These are phyloP conservation scores for Beverwykella pulmonaria DNA, from an alignment of 495 filamentous ascomycete genomes.

Conservation along the genomic window DNA sequence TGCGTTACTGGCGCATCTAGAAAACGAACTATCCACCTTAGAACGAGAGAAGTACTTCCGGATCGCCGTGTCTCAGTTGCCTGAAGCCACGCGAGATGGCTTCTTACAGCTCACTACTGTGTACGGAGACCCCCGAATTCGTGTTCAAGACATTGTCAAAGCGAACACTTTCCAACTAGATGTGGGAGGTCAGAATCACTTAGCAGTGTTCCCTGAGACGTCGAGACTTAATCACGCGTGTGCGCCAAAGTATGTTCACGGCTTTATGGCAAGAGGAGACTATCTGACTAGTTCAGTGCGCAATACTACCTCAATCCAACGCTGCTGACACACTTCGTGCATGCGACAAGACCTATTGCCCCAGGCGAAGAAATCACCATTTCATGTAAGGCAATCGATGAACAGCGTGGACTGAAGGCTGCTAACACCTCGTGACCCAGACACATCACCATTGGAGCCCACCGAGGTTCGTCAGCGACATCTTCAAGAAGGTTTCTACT, in stretches of 20 bases:
- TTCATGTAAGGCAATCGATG: constrained; percentile 12
- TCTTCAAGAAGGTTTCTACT: constrained; percentile 26
- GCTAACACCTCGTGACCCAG: constrained; percentile 1
- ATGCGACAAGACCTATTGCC: constrained; percentile 25
- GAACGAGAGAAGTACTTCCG: constrained; percentile 34
- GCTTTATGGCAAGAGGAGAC: not conserved
- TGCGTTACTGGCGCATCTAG: constrained; percentile 24
- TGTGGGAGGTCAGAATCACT: constrained; percentile 30
- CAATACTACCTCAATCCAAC: constrained; percentile 31
- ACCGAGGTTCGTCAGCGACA: constrained; percentile 18
- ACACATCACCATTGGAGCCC: constrained; percentile 29
- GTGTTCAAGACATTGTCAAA: constrained; percentile 36
- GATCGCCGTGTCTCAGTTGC: constrained; percentile 30
- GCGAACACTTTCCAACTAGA: constrained; percentile 37
- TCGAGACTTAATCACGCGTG: constrained; percentile 37
- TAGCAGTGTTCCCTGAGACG: constrained; percentile 33
- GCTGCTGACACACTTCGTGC: constrained; percentile 31
- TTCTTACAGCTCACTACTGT: constrained; percentile 22
- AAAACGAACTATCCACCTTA: constrained; percentile 16
- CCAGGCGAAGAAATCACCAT: constrained; percentile 35
- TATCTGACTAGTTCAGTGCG: constrained; percentile 18
- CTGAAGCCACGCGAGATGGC: constrained; percentile 14
- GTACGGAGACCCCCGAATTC: constrained; percentile 9
- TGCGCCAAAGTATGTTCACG: constrained; percentile 26
- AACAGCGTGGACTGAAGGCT: too few species aligned